Evolutionary conservation across 2,329 filamentous ascomycete species (phyloP).

Genomic region (Kalaharituber pfeilii): DNA sequence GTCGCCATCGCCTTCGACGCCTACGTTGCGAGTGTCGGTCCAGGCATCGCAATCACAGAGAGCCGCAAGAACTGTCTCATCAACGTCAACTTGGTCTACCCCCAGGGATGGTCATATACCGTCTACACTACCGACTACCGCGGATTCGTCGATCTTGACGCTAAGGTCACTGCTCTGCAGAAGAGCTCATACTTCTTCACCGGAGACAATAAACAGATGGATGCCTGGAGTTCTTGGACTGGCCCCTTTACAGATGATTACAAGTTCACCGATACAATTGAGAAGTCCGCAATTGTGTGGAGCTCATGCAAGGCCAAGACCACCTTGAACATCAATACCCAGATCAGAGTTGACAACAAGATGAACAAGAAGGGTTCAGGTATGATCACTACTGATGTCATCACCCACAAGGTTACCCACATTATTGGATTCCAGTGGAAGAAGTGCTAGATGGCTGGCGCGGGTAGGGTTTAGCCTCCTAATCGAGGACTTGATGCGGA

Average conservation of each 20-base stretch:
- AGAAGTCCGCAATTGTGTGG: conserved; percentile 34
- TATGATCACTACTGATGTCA: conserved; percentile 33
- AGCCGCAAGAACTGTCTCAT: conserved; percentile 39
- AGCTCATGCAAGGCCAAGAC: conserved; percentile 33
- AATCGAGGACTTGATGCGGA: too few species aligned
- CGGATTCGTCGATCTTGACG: conserved; percentile 34
- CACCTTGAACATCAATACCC: conserved; percentile 39
- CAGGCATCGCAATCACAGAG: conserved; percentile 27
- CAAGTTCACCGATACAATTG: conserved; percentile 34
- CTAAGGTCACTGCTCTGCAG: conserved; percentile 32
- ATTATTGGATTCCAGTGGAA: too few species aligned
- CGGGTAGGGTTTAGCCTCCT: too few species aligned
- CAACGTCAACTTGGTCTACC: conserved; percentile 36
- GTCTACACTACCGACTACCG: conserved; percentile 37
- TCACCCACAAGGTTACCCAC: too few species aligned
- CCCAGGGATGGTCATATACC: conserved; percentile 37
- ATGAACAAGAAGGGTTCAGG: conserved; percentile 25
- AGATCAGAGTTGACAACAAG: conserved; percentile 30
- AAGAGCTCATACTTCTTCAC: conserved; percentile 41
- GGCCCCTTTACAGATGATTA: conserved; percentile 29
- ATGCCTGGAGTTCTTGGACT: too few species aligned
- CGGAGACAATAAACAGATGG: conserved; percentile 27
- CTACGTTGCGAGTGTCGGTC: conserved; percentile 37
- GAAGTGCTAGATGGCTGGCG: too few species aligned
- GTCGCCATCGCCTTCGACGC: conserved; percentile 35